These are phyloP conservation scores for Solanum pimpinellifolium DNA, from an alignment of 257 asterid species.

Conservation along the genomic window DNA sequence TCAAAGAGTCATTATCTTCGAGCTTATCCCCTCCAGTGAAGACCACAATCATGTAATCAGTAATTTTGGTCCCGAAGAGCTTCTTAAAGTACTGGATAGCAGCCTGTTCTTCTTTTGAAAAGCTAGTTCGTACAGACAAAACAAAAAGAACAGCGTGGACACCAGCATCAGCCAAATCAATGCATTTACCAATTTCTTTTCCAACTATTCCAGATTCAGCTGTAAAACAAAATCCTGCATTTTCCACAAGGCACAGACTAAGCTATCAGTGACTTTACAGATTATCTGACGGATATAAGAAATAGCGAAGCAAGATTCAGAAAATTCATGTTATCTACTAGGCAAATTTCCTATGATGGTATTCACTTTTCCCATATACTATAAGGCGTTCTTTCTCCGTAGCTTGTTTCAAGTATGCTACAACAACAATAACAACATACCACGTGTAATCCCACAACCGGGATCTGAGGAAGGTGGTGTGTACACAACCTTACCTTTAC, in stretches of 20 bases:
- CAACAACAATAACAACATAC: background rate
- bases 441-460: background rate
- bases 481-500: background rate
- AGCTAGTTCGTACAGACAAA: conserved; percentile 52
- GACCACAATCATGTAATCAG: conserved; percentile 55
- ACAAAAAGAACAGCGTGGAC: conserved; percentile 77
- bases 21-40: conserved; percentile 83
- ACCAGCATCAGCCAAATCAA: conserved; percentile 73
- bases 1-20: conserved; percentile 49
- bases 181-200: conserved; percentile 54
- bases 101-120: conserved; percentile 61
- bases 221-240: conserved; percentile 48
- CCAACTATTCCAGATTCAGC: conserved; percentile 31
- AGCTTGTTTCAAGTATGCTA: background rate
- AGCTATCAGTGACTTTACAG: background rate
- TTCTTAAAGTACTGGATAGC: conserved; percentile 42
- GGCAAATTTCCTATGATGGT: background rate
- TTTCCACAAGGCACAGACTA: background rate
- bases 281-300: background rate
- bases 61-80: conserved; percentile 52
- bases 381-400: background rate
- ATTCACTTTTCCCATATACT: background rate
- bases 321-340: background rate
- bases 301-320: background rate
- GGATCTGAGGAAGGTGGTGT: background rate